Percentiles rank a stretch among this genome's conserved stretches.
Evolutionary conservation across 768 basidiomycete genomes (phyloP).

Genomic region (Trichaptum fuscoviolaceum): DNA sequence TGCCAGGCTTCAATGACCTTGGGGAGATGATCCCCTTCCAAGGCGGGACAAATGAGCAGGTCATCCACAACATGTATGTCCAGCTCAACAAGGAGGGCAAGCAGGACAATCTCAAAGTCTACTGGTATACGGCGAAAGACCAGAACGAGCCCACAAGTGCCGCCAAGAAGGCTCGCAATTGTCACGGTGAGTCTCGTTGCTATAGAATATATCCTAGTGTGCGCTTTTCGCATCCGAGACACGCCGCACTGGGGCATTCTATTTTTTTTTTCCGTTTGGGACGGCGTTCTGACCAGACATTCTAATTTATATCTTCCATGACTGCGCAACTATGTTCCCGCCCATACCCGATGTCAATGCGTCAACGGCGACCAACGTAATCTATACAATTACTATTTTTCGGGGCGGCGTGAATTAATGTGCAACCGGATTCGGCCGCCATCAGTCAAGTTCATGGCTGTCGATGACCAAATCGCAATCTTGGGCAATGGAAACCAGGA

Average conservation of each 20-base stretch:
- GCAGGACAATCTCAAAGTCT: constrained; percentile 42
- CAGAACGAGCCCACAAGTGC: constrained; percentile 62
- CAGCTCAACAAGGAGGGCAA: constrained; percentile 38
- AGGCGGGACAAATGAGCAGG: constrained; percentile 70
- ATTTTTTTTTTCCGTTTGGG: not conserved
- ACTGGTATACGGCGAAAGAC: constrained; percentile 63
- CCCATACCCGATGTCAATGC: not conserved
- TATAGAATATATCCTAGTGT: constrained; percentile 1
- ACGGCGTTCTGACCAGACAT: not conserved
- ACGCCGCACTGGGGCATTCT: not conserved
- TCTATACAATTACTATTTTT: not conserved
- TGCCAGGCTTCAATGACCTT: constrained; percentile 41
- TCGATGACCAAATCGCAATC: constrained; percentile 62
- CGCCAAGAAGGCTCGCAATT: constrained; percentile 61
- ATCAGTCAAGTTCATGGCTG: constrained; percentile 57
- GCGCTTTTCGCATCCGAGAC: not conserved
- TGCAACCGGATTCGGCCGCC: not conserved
- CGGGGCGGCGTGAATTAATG: not conserved
- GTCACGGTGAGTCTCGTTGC: constrained; percentile 40
- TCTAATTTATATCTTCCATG: not conserved
- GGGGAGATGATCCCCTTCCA: constrained; percentile 62
- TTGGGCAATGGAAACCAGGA: constrained; percentile 71
- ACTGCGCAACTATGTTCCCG: not conserved
- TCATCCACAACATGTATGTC: constrained; percentile 53
- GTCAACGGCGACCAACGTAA: not conserved